These are phyloP conservation scores for Pseudomonodictys pantanalensis DNA, from an alignment of 495 filamentous ascomycete species.

Conservation along the genomic window DNA sequence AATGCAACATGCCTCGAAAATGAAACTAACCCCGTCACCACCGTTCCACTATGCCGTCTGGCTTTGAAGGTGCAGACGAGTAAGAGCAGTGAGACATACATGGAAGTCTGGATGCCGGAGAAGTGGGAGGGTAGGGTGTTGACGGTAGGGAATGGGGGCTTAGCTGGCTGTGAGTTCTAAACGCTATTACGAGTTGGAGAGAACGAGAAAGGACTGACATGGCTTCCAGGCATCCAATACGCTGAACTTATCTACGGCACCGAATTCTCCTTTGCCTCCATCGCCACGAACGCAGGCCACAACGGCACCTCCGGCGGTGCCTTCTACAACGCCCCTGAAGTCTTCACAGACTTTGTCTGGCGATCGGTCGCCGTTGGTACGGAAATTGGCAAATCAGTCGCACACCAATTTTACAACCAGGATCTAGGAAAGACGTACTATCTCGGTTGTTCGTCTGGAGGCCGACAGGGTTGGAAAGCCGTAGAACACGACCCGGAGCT, in stretches of 20 bases:
- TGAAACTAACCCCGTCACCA: not conserved
- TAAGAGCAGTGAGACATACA: not conserved
- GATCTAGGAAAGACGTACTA: slow-evolving; percentile 8
- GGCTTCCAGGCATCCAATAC: slow-evolving; percentile 11
- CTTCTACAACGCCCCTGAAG: slow-evolving; percentile 3
- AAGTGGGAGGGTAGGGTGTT: slow-evolving; percentile 11
- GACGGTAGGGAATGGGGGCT: slow-evolving; percentile 3
- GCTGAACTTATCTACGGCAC: slow-evolving; percentile 2
- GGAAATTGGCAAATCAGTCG: not conserved
- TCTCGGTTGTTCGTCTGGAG: slow-evolving; percentile 14
- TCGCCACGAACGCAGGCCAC: slow-evolving; percentile 7
- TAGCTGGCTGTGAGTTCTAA: slow-evolving; percentile 7
- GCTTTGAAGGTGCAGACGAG: not conserved
- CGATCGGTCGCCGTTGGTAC: slow-evolving; percentile 1
- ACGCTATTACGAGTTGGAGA: not conserved
- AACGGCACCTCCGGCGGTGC: slow-evolving; percentile 4
- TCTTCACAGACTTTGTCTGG: slow-evolving; percentile 12
- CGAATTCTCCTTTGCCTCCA: slow-evolving; percentile 1
- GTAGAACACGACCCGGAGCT: slow-evolving; percentile 11
- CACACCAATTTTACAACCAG: slow-evolving; percentile 8
- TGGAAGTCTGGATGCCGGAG: slow-evolving; percentile 18
- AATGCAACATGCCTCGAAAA: slow-evolving; percentile 1
- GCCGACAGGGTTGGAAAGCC: slow-evolving; percentile 18
- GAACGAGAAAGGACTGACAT: not conserved
- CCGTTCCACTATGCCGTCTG: slow-evolving; percentile 1